Evolutionary conservation across 1,284 basidiomycete genomes (phyloP).

Genomic region (Ustilago nuda): DNA sequence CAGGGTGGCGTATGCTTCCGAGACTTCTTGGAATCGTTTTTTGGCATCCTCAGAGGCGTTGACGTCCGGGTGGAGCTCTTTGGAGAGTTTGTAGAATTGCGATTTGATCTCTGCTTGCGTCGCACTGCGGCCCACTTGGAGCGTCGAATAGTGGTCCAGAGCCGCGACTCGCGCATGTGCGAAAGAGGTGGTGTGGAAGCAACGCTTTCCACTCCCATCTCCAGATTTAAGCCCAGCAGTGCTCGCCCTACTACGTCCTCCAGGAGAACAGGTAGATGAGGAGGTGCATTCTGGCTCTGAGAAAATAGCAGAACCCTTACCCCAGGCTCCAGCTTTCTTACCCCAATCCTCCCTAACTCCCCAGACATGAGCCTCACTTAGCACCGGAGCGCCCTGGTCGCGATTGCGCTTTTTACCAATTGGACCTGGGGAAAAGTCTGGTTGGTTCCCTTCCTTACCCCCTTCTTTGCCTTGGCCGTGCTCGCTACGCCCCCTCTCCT

Average conservation of each 20-base stretch:
- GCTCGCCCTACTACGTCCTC: background rate
- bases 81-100: conserved; percentile 68
- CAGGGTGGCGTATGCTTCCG: conserved; percentile 64
- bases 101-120: conserved; percentile 66
- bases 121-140: conserved; percentile 48
- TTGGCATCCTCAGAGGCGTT: conserved; percentile 64
- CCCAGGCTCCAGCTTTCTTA: conserved; percentile 71
- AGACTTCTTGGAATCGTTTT: conserved; percentile 63
- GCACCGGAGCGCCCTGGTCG: conserved; percentile 47
- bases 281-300: background rate
- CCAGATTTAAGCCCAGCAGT: background rate
- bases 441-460: conserved; percentile 11
- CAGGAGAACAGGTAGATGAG: background rate
- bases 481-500: background rate
- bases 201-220: conserved; percentile 2
- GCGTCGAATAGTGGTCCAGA: conserved; percentile 49
- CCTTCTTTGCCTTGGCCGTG: background rate
- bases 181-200: conserved; percentile 10
- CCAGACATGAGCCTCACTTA: conserved; percentile 58
- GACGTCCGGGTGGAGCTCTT: conserved; percentile 66
- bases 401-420: conserved; percentile 33
- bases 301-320: conserved; percentile 71
- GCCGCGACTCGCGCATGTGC: background rate
- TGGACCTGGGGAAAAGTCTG: conserved; percentile 33
- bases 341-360: conserved; percentile 74